Evolutionary conservation across 306 rosid genomes (phyloP), one percentile per base, ranked within the genome.

Genomic region (Sindora glabra): DNA sequence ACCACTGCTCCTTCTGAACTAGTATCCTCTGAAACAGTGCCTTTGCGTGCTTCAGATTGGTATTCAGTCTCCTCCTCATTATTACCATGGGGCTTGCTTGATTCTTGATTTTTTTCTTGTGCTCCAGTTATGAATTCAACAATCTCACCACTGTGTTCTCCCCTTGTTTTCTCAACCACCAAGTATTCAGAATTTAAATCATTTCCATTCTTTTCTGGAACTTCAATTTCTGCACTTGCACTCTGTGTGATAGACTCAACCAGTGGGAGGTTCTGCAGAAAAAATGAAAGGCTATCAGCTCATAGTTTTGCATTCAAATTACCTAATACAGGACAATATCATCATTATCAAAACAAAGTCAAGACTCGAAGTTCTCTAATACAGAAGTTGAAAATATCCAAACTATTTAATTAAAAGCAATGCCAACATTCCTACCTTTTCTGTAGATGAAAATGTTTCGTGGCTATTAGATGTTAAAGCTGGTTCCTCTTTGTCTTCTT

Each of bases 191-290:
- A 48, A 42, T 39, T 56, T 56, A 34, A 10, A 46, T 56, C 25
- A 4, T 48, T 41, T 34, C 45, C 67, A 62, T 32, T 56, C 14
- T 39, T 29, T 41, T 48, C 21, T 44, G 44, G 36, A 45, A 59
- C 23, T 45, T 57, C 68, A 6, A 3, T 34, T 55, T 61, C 72
- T 49, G 63, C 53, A 30, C 62, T 56, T 24, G 62, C 56, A 33
- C 22, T 56, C 70, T 52, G 54, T 40, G 33, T 46, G 55, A 30
- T 40, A 17, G 68, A 34, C 53, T 69, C 62, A 47, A 42, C 44
- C 17, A 21, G 25, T 10, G 48, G 42, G 48, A 50, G 48, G 54
- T 25, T 57, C 82, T 80, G 75, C 77, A 37, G n/a, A n/a, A 29
- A 57, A 46, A 65, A 18, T 7, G 37, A 27, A 33, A 53, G 56